A percentile compares a stretch with the other conserved stretches of the same genome.
These are phyloP conservation scores for Calamus simplicifolius DNA, from an alignment of 176 grass and related monocot genomes.

Conservation along the genomic window DNA sequence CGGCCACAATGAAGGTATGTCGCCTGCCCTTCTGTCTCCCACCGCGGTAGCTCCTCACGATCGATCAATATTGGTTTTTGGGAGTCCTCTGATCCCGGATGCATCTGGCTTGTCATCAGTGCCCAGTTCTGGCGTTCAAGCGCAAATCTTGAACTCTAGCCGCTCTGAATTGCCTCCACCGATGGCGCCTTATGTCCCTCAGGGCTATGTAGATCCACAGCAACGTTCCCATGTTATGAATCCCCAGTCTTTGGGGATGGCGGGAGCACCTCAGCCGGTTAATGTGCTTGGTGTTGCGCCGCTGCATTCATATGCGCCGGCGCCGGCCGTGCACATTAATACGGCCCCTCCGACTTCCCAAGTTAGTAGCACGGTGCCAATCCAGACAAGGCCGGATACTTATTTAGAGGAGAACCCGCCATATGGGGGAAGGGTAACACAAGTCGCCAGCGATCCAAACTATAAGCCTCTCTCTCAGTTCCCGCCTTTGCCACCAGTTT, in stretches of 20 bases:
- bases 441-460: slow-evolving; percentile 36
- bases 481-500: slow-evolving; percentile 75
- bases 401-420: slow-evolving; percentile 22
- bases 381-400: slow-evolving; percentile 2
- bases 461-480: slow-evolving; percentile 77
- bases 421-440: slow-evolving; percentile 23
- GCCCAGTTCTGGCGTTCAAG: slow-evolving; percentile 35
- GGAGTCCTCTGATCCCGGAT: not conserved
- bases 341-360: slow-evolving; percentile 18
- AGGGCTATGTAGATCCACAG: slow-evolving; percentile 1
- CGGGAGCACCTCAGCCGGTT: not conserved
- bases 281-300: slow-evolving; percentile 1
- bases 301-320: not conserved
- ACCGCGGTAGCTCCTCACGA: slow-evolving; percentile 50
- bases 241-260: not conserved
- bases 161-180: slow-evolving; percentile 9
- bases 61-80: slow-evolving; percentile 41
- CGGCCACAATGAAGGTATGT: slow-evolving; percentile 24
- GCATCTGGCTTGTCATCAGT: not conserved
- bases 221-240: not conserved
- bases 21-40: slow-evolving; percentile 35
- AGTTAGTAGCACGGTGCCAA: slow-evolving; percentile 7
- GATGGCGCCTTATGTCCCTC: not conserved
- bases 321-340: slow-evolving; percentile 2
- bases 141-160: not conserved